Base-by-base conservation (phyloP, 1,284 basidiomycete genomes). In the Ganoderma leucocontextum region DNA sequence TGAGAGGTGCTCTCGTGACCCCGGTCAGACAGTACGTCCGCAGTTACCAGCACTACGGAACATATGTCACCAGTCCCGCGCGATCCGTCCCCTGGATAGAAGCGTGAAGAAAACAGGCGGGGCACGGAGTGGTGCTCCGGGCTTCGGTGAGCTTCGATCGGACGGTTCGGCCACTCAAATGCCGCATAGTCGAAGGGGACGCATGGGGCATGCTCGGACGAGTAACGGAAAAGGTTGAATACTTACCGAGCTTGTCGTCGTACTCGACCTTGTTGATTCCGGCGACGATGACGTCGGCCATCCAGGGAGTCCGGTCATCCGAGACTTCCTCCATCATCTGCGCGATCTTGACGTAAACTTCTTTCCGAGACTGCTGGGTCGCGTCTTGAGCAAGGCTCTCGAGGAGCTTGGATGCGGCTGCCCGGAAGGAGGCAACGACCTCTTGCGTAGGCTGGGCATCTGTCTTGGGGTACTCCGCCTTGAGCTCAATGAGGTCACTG, bases 231-330 rank as follows among this genome's bases (percentile, higher is more conserved):
- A 6, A 5, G 36, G 22, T 7, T 10, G 22, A 12, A 17, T 22
- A 68, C 88, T 75, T 73, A 92, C 92, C 88, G 8, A 94, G 83
- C 77, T 89, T 91, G 76, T 94, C 92, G 4, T 80, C 80, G 73
- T 91, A 91, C 66, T 91, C 90, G 4, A 84, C 84, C 59, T 72
- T 72, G 61, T 87, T 87, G 44, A 92, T 81, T 29, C 84, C 87
- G 8, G 88, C 84, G 25, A 93, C 84, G 49, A 94, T 83, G 10
- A 92, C 86, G 75, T 94, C 93, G 0, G 91, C 91, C 83, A 93
- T 88, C 87, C 89, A 91, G 9, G 87, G 84, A 0, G 89, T 86
- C 35, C 87, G 81, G 10, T 86, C 83, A 69, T 87, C 85, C 0
- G 87, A 83, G 12, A 89, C 84, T 42, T 92, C 91, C 69, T 92